Evolutionary conservation across 139 green algal species (phyloP).

Genomic region (Picochlorum sp.): DNA sequence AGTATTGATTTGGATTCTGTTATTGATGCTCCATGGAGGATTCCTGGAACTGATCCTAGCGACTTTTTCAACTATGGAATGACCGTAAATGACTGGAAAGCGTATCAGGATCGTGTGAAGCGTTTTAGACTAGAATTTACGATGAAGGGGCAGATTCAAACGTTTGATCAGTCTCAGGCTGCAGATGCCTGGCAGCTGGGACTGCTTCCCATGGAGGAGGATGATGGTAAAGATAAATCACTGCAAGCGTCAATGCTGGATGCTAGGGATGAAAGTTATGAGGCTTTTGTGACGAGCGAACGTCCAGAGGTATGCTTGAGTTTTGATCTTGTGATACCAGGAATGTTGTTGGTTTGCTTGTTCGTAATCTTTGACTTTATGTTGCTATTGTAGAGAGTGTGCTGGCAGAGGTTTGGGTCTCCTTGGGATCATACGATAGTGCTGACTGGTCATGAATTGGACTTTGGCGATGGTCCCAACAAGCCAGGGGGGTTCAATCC

Average conservation of each 20-base stretch:
- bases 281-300: conserved; percentile 28
- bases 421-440: conserved; percentile 27
- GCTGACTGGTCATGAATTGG: conserved; percentile 18
- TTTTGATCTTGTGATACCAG: no score
- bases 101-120: conserved; percentile 56
- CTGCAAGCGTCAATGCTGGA: not conserved
- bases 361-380: not conserved
- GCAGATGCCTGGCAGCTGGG: not conserved
- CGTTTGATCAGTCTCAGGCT: conserved; percentile 9
- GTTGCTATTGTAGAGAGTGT: not conserved
- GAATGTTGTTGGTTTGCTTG: no score
- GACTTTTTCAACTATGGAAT: conserved; percentile 89
- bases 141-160: conserved; percentile 29
- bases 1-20: conserved; percentile 68
- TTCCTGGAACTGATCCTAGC: conserved; percentile 47
- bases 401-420: conserved; percentile 16
- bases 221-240: conserved; percentile 2
- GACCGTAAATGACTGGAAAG: conserved; percentile 52
- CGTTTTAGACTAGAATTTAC: conserved; percentile 42
- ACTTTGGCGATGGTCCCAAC: conserved; percentile 6
- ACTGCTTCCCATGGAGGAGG: not conserved
- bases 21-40: conserved; percentile 62
- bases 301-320: conserved; percentile 3
- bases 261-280: conserved; percentile 13
- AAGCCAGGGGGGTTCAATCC: no score